Evolutionary conservation across 352 stramenopile genomes (phyloP), one percentile per base, ranked within the genome.

Genomic region (Peronosclerospora sorghi): DNA sequence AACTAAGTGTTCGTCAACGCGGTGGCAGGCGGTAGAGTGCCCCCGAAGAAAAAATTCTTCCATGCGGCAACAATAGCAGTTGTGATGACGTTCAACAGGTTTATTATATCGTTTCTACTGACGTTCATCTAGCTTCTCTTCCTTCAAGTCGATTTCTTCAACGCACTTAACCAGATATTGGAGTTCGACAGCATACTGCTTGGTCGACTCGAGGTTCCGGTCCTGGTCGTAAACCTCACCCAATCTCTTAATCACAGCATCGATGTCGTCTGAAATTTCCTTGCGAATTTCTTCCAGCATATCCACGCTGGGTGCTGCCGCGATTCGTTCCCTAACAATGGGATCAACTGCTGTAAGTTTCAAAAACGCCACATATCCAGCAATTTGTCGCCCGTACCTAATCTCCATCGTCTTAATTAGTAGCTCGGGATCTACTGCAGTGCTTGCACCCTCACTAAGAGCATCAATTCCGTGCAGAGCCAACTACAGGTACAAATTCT

Each of bases 381-480:
- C 0, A 8, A 4, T 8, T 49, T 13, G 6, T 26, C 35, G 7
- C 0, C 28, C 36, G 35, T 54, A 87, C 79, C 79, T 68, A 36
- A 86, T 79, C 58, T 89, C 79, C 79, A 92, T 92, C 18, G 77
- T 92, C 35, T 84, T 62, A 74, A 89, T 88, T 15, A 92, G 48
- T 5, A 89, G 49, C 30, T 78, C 53, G 17, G 76, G 71, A 40
- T 92, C 79, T 35, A 92, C 73, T 2, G 59, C 62, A 2, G 79
- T 89, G 41, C 70, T 88, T 9, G 76, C 63, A n/a, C 41, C 78
- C 56, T 92, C 79, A 8, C 70, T 62, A 8, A 92, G 54, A 6
- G 79, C 79, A 44, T 92, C 77, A 40, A 92, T 88, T 20, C 79
- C 79, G 39, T 92, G 74, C 46, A 92, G 43, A 14, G 73, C 56